Conservation (phyloP, 148 eudicot genomes). For the Persicaria tinctoria region DNA sequence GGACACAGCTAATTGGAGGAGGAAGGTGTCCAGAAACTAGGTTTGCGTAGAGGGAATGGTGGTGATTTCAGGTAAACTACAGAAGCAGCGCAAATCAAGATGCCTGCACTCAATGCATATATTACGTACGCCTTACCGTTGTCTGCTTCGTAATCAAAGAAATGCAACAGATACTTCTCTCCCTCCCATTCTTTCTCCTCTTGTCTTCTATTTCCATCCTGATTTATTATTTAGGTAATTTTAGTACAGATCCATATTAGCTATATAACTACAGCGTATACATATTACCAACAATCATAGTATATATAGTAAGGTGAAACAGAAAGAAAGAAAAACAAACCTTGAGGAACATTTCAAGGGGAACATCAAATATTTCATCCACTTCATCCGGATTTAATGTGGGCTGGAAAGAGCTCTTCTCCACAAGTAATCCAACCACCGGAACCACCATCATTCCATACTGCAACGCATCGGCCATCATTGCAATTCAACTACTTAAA, state of each 20-base stretch:
- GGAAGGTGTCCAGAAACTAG: not conserved
- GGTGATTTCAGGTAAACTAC: conserved; percentile 6
- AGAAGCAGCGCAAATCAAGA: conserved; percentile 4
- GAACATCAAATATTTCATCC: not conserved
- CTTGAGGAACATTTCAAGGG: conserved; percentile 12
- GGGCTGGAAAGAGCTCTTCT: conserved; percentile 6
- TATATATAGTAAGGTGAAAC: too few species aligned
- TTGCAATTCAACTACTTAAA: too few species aligned
- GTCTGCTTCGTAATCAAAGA: not conserved
- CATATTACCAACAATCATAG: too few species aligned
- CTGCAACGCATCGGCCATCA: not conserved
- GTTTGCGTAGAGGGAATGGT: not conserved
- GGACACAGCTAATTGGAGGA: too few species aligned
- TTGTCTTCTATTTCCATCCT: not conserved
- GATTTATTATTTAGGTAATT: not conserved
- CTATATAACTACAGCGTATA: too few species aligned
- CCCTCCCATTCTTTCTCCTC: conserved; percentile 5
- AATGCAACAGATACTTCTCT: conserved; percentile 7
- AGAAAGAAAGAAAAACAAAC: not conserved
- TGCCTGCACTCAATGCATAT: conserved; percentile 10
- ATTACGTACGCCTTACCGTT: not conserved
- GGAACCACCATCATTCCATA: conserved; percentile 10
- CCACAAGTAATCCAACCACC: conserved; percentile 7
- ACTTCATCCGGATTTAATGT: conserved; percentile 5
- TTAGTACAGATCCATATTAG: not conserved